phyloP scores from a whole-genome alignment of 495 filamentous ascomycete species.

The Hypoxylon subgilvum region DNA sequence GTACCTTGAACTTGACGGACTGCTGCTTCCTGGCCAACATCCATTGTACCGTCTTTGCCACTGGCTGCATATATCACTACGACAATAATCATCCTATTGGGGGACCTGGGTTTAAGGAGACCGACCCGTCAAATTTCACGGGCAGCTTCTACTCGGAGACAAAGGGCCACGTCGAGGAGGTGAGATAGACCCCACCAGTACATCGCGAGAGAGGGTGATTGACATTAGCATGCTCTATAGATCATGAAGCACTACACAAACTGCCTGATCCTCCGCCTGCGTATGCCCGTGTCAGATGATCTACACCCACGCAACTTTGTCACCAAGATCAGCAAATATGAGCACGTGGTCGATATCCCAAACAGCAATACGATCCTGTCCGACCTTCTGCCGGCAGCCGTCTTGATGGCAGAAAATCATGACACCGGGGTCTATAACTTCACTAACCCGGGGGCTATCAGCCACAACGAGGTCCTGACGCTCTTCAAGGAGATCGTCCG shows the following conservation, averaged over 20 bases:
- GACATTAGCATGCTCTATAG: constrained; percentile 43
- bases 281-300: constrained; percentile 74
- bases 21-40: constrained; percentile 61
- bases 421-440: constrained; percentile 71
- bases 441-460: constrained; percentile 71
- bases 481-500: constrained; percentile 68
- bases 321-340: constrained; percentile 70
- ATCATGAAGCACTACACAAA: constrained; percentile 66
- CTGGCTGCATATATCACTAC: constrained; percentile 69
- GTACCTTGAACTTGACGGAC: constrained; percentile 67
- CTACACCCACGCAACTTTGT: constrained; percentile 70
- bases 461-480: constrained; percentile 68
- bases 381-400: constrained; percentile 66
- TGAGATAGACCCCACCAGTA: constrained; percentile 35
- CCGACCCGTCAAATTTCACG: constrained; percentile 66
- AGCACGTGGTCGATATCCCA: constrained; percentile 67
- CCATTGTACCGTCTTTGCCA: constrained; percentile 69
- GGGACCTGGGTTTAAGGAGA: constrained; percentile 65
- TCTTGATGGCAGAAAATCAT: constrained; percentile 64
- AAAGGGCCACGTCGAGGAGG: constrained; percentile 69
- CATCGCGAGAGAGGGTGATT: neutral
- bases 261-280: constrained; percentile 64
- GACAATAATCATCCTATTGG: constrained; percentile 63
- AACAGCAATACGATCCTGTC: constrained; percentile 71
- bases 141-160: constrained; percentile 72